phyloP scores from a whole-genome alignment of 305 asterid genomes.

The Fraxinus xanthoxyloides region DNA sequence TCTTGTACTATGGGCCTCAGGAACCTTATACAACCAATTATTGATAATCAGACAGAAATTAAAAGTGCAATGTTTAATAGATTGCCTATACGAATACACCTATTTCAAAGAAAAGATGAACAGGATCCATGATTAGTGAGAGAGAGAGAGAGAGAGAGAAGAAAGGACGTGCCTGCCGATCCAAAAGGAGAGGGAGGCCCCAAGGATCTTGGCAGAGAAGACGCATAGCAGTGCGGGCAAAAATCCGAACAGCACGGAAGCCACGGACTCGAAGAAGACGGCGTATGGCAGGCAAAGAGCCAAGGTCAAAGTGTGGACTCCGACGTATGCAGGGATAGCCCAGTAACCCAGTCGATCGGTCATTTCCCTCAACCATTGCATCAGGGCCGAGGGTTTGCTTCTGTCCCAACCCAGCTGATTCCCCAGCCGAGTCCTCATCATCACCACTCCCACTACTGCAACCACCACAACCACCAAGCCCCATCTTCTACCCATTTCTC shows the following conservation, averaged over 20 bases:
- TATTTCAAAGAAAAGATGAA: not conserved
- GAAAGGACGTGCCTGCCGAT: slow-evolving; percentile 62
- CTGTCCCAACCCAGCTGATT: slow-evolving; percentile 43
- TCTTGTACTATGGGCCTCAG: not conserved
- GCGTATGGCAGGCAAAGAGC: slow-evolving; percentile 86
- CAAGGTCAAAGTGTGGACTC: slow-evolving; percentile 66
- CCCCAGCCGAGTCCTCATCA: slow-evolving; percentile 32
- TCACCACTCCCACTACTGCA: slow-evolving; percentile 26
- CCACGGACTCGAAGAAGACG: slow-evolving; percentile 92
- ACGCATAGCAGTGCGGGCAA: slow-evolving; percentile 80
- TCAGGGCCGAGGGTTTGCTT: slow-evolving; percentile 30
- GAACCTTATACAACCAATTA: not conserved
- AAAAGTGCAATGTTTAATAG: not conserved
- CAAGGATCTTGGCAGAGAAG: slow-evolving; percentile 83
- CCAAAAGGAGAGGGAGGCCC: slow-evolving; percentile 92
- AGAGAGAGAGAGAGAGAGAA: not conserved
- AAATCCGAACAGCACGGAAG: slow-evolving; percentile 83
- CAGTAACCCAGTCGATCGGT: slow-evolving; percentile 73
- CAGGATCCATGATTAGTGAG: not conserved
- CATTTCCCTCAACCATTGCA: slow-evolving; percentile 48
- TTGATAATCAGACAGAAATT: not conserved
- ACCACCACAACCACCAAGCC: slow-evolving; percentile 34
- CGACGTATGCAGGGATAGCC: slow-evolving; percentile 88
- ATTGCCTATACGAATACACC: not conserved
- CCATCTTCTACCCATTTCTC: slow-evolving; percentile 37